Evolutionary conservation across 495 filamentous ascomycete species (phyloP).

Genomic region (Penicillium verhagenii): DNA sequence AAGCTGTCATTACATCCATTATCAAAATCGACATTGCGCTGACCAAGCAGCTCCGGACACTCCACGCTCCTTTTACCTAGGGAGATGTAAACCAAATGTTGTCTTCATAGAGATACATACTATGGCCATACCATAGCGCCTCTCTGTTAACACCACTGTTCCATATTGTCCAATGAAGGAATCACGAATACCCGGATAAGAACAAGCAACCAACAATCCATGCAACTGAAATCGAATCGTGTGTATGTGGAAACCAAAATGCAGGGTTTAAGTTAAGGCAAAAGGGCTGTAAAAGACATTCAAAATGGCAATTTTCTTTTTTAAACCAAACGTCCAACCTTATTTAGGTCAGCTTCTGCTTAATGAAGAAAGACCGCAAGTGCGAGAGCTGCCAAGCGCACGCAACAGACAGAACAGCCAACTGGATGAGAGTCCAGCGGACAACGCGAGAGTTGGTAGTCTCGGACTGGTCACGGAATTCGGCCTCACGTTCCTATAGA

Average conservation of each 20-base stretch:
- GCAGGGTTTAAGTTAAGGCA: conserved; percentile 17
- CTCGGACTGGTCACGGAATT: conserved; percentile 97
- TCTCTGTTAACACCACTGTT: background rate
- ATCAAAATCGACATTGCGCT: conserved; percentile 30
- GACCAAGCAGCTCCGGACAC: conserved; percentile 17
- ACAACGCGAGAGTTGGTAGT: conserved; percentile 89
- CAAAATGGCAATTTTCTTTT: conserved; percentile 1
- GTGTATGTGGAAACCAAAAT: conserved; percentile 14
- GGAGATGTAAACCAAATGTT: conserved; percentile 6
- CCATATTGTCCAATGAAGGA: background rate
- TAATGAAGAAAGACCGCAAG: conserved; percentile 96
- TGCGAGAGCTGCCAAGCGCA: conserved; percentile 98
- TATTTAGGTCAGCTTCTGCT: conserved; percentile 95
- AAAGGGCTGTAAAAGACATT: conserved; percentile 17
- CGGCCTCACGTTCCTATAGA: conserved; percentile 86
- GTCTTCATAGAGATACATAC: background rate
- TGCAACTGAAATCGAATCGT: background rate
- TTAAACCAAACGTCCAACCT: background rate
- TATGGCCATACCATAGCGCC: background rate
- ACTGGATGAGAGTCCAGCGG: conserved; percentile 88
- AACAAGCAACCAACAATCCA: background rate
- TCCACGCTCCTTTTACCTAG: conserved; percentile 14
- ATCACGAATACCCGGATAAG: background rate
- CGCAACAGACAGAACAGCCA: conserved; percentile 82
- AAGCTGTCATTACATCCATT: conserved; percentile 37